These are phyloP conservation scores for Ganoderma meredithae DNA, from an alignment of 1,284 basidiomycete species.

Conservation along the genomic window DNA sequence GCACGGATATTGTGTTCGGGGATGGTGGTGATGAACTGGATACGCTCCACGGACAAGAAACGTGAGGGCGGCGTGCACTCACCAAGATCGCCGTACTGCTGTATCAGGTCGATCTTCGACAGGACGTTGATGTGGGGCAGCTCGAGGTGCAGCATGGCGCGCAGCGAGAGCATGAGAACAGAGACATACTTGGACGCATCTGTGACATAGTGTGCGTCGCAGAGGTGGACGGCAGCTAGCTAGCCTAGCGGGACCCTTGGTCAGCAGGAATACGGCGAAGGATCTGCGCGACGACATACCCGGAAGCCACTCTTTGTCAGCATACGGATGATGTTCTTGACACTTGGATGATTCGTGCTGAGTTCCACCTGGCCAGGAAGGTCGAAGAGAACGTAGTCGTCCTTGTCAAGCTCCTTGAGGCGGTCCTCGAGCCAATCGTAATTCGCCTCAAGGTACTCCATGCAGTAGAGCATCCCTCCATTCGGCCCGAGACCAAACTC, in stretches of 20 bases:
- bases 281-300: slow-evolving; percentile 58
- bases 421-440: slow-evolving; percentile 92
- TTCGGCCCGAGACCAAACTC: slow-evolving; percentile 92
- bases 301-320: slow-evolving; percentile 84
- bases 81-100: slow-evolving; percentile 91
- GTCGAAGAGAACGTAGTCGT: slow-evolving; percentile 93
- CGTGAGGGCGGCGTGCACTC: slow-evolving; percentile 20
- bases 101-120: slow-evolving; percentile 93
- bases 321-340: slow-evolving; percentile 81
- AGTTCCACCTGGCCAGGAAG: slow-evolving; percentile 98
- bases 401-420: slow-evolving; percentile 71
- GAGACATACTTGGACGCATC: slow-evolving; percentile 97
- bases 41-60: slow-evolving; percentile 8
- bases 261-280: slow-evolving; percentile 30
- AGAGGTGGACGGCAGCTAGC: slow-evolving; percentile 95
- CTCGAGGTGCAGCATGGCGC: slow-evolving; percentile 98
- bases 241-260: slow-evolving; percentile 45
- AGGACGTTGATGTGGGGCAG: slow-evolving; percentile 98
- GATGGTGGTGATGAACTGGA: not conserved
- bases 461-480: slow-evolving; percentile 96
- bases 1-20: slow-evolving; percentile 14
- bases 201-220: slow-evolving; percentile 96
- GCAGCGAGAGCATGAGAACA: slow-evolving; percentile 88
- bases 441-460: slow-evolving; percentile 97
- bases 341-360: slow-evolving; percentile 92